Base-by-base conservation (phyloP, 139 green algal species). In the Coccomyxa sp. region DNA sequence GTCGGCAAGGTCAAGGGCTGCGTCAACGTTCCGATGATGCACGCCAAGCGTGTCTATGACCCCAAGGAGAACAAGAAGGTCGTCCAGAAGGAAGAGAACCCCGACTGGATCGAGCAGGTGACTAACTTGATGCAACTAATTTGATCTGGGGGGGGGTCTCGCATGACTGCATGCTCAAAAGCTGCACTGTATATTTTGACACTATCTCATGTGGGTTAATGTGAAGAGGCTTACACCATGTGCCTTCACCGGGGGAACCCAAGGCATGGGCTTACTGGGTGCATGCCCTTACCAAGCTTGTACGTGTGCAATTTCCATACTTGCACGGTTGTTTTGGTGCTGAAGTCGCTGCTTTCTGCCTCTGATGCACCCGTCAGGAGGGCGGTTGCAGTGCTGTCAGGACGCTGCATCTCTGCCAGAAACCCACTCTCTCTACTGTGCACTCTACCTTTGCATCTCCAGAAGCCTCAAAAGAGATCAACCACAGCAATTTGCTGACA, bases 1-100 rank as follows among this genome's bases (percentile, higher is more conserved):
- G 87, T 93, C 14, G 93, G 93, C 87, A 94, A 92, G 88, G 87
- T 92, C 13, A 89, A 86, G 76, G 82, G 82, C 78, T 86, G 68
- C 58, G 90, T 96, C 71, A 96, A 96, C 89, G 82, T 96, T 25
- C 79, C 79, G 30, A 85, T 91, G 13, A 79, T 90, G 17, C 75
- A 84, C 60, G 76, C 82, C 28, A 89, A 81, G 81, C 79, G 82
- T 23, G 84, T 85, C 63, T 95, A 87, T 18, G 83, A 93, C 86
- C 67, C 90, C 13, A 85, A 91, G 82, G 77, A 84, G 15, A 74
- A 82, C 13, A 87, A 91, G 74, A 91, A 89, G 81, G 82, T 87
- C 0, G 59, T 91, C 32, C 83, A 90, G 79, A 93, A 92, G 80
- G 58, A 81, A 45, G 76, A 86, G 10, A 92, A 92, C 87, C 60